Evolutionary conservation across 495 filamentous ascomycete species (phyloP), one percentile per base, ranked within the genome.

Genomic region (Margaritispora aquatica): DNA sequence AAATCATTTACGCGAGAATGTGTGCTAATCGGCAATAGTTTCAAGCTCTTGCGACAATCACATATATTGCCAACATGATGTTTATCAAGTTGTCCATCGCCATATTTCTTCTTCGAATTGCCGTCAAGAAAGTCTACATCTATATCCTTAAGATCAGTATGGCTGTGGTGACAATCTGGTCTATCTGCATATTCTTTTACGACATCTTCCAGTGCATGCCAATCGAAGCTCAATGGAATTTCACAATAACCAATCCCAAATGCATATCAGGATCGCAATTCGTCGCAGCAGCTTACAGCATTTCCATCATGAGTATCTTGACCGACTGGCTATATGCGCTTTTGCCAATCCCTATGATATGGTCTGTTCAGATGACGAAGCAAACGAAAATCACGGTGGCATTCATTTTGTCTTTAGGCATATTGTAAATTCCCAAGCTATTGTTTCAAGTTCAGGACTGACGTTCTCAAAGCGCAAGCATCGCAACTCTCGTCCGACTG

Each of bases 71-170:
- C 8, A 70, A 72, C 59, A 76, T 76, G 74, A 73, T 70, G 71
- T 68, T 74, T 64, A 74, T 76, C 65, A 76, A 76, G 62, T 61
- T 76, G 15, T 73, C 70, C 61, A 74, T 76, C 48, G 74, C 68
- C n/a, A 62, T 73, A 21, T 76, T 76, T 52, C 68, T 76, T 29
- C 66, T 74, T 7, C 74, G 74, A 0, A 66, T 76, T 10, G 69
- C 72, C 1, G 55, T 68, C 5, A 63, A 68, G 24, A 68, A 65
- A 15, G 46, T 61, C 27, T 76, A 74, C 57, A 70, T 65, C 49
- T 76, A 68, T 61, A 71, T 65, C 27, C 60, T 76, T 2, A 64
- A 68, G 26, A 57, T 58, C 26, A 70, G 66, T 46, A 66, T 76
- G 27, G 48, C 63, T 29, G 44, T 76, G n/a, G 63, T 76, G 23